phyloP scores from a whole-genome alignment of 495 filamentous ascomycete species.

The Hypoxylon trugodes region DNA sequence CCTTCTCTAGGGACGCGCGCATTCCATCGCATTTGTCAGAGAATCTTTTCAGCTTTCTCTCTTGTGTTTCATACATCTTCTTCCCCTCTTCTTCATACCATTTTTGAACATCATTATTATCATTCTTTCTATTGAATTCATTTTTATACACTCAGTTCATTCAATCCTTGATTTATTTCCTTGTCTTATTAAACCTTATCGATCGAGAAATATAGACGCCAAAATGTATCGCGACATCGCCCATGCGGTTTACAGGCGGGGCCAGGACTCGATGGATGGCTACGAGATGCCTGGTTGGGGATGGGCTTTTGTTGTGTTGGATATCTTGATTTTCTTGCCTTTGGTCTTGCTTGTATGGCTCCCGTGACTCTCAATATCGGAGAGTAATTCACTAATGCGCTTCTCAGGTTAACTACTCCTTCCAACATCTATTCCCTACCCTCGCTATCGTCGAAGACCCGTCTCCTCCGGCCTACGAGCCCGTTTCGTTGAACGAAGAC shows the following conservation, averaged over 20 bases:
- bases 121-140: conserved; percentile 12
- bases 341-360: conserved; percentile 45
- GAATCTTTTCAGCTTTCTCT: conserved; percentile 23
- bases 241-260: conserved; percentile 46
- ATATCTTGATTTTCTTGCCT: conserved; percentile 52
- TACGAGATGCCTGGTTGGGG: conserved; percentile 47
- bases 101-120: conserved; percentile 26
- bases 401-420: conserved; percentile 51
- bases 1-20: not conserved
- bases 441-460: conserved; percentile 61
- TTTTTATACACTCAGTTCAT: conserved; percentile 12
- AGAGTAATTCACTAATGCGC: conserved; percentile 18
- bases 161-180: not conserved
- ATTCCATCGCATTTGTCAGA: conserved; percentile 17
- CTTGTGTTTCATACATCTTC: conserved; percentile 18
- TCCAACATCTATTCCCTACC: conserved; percentile 50
- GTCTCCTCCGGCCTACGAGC: conserved; percentile 57
- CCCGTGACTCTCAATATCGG: not conserved
- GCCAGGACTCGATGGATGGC: conserved; percentile 31
- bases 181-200: not conserved
- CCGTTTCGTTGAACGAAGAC: conserved; percentile 50
- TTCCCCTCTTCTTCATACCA: conserved; percentile 14
- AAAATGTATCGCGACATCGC: conserved; percentile 49
- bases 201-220: not conserved
- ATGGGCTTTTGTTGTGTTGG: conserved; percentile 37